phyloP scores from a whole-genome alignment of 2,329 filamentous ascomycete species.

The Cladosporium phlei region DNA sequence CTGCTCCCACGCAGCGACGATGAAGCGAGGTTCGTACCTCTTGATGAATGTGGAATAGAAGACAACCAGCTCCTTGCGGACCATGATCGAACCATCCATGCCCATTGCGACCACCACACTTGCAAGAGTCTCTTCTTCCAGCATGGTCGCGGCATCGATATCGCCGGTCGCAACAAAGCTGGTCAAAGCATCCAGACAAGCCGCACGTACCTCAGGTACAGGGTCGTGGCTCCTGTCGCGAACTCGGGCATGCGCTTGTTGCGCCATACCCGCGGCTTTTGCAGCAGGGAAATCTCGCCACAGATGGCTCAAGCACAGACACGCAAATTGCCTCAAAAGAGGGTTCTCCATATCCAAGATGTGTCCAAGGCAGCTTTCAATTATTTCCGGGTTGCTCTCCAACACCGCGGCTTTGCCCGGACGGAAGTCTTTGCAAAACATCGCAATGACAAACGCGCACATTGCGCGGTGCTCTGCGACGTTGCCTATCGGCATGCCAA shows the following conservation, averaged over 20 bases:
- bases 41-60: constrained; percentile 90
- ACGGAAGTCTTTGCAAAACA: constrained; percentile 92
- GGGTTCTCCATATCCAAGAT: constrained; percentile 82
- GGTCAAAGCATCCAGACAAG: constrained; percentile 89
- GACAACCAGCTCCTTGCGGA: constrained; percentile 85
- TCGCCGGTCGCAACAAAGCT: constrained; percentile 80
- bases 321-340: constrained; percentile 89
- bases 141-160: constrained; percentile 17
- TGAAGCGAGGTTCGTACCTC: constrained; percentile 85
- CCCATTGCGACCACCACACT: constrained; percentile 87
- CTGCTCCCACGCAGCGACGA: constrained; percentile 89
- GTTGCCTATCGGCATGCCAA: constrained; percentile 74
- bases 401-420: constrained; percentile 90
- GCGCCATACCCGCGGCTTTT: constrained; percentile 92
- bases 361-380: constrained; percentile 80
- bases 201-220: constrained; percentile 86
- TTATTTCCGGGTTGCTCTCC: constrained; percentile 79
- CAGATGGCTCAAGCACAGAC: constrained; percentile 88
- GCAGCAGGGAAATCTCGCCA: constrained; percentile 89
- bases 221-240: constrained; percentile 77
- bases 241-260: constrained; percentile 76
- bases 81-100: constrained; percentile 88
- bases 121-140: constrained; percentile 74
- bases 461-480: constrained; percentile 94
- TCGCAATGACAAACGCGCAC: constrained; percentile 96